Base-by-base conservation (phyloP, 257 asterid genomes). In the Capsicum chinense region DNA sequence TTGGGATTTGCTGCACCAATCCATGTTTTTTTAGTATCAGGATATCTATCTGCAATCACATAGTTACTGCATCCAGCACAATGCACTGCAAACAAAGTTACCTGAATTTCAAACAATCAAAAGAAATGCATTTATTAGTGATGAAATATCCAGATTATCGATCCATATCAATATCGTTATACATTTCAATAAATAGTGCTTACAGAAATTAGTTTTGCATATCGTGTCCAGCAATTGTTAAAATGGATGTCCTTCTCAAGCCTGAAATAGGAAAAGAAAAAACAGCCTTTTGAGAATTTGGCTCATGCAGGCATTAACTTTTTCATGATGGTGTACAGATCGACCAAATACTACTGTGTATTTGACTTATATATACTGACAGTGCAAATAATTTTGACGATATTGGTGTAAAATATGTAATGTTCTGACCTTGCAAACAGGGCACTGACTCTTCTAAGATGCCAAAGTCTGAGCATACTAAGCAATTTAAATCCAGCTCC, bases 401-500 rank as follows among this genome's bases (percentile, higher is more conserved):
- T 13, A 52, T 7, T 33, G 50, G 76, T 82, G 14, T 50, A 19
- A 9, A 9, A 8, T 47, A 15, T 81, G 59, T 1, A 4, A n/a
- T 16, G 70, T 54, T 5, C 3, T 73, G 39, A 94, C 98, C 97
- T 92, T 60, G 99, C 97, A 73, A 95, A 95, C 37, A 94, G 88
- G 63, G 93, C 87, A 93, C 99, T 94, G 90, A 94, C 98, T 80
- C 98, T 88, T 85, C 98, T 83, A 86, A 95, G 95, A 67, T 98
- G 99, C 99, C 98, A 95, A 9, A 95, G 95, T 15, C 99, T 90
- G 42, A 95, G 97, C 98, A 95, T 95, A 86, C 97, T 93, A 6
- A 95, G 93, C 80, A 95, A 37, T 52, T 93, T 90, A 57, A 89
- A 91, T 12, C 97, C 97, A 6, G 94, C 78, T 17, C 95, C 95